phyloP scores from a whole-genome alignment of 192 early-diverging fungal genomes.

The Entophlyctis luteolus region DNA sequence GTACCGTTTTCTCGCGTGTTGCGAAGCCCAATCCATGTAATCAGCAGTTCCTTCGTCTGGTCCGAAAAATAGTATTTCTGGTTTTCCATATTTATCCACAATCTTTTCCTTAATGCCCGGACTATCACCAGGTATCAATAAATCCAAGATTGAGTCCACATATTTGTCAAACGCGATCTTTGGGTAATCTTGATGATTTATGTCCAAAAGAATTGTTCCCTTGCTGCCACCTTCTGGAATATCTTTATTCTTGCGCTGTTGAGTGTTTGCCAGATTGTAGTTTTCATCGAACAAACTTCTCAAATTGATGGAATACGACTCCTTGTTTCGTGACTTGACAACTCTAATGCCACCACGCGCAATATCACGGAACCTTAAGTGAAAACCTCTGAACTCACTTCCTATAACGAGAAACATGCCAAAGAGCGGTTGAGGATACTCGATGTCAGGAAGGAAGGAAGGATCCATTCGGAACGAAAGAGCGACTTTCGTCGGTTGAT shows the following conservation, averaged over 20 bases:
- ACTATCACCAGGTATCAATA: conserved; percentile 86
- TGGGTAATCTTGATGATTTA: conserved; percentile 90
- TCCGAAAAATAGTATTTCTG: conserved; percentile 98
- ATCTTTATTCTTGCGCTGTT: conserved; percentile 99
- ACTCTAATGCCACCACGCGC: conserved; percentile 98
- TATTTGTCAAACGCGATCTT: conserved; percentile 97
- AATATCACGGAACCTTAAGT: conserved; percentile 94
- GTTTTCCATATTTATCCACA: conserved; percentile 82
- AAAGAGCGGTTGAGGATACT: conserved; percentile 86
- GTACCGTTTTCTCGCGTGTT: conserved; percentile 74
- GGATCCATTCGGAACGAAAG: conserved; percentile 97
- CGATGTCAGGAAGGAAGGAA: conserved; percentile 83
- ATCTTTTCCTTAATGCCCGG: conserved; percentile 97
- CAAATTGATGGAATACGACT: conserved; percentile 96
- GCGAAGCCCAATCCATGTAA: conserved; percentile 98
- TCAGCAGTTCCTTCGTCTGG: conserved; percentile 99
- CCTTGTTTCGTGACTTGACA: conserved; percentile 91
- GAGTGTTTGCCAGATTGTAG: conserved; percentile 92
- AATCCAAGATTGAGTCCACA: conserved; percentile 89
- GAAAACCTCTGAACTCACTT: conserved; percentile 98
- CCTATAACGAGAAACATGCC: conserved; percentile 97
- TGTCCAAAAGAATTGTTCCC: conserved; percentile 94
- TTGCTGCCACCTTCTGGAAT: conserved; percentile 99
- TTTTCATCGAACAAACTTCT: conserved; percentile 97
- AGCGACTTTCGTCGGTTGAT: conserved; percentile 99